These are phyloP conservation scores for Hypoxylon sp. DNA, from an alignment of 2,329 filamentous ascomycete genomes.

Conservation along the genomic window DNA sequence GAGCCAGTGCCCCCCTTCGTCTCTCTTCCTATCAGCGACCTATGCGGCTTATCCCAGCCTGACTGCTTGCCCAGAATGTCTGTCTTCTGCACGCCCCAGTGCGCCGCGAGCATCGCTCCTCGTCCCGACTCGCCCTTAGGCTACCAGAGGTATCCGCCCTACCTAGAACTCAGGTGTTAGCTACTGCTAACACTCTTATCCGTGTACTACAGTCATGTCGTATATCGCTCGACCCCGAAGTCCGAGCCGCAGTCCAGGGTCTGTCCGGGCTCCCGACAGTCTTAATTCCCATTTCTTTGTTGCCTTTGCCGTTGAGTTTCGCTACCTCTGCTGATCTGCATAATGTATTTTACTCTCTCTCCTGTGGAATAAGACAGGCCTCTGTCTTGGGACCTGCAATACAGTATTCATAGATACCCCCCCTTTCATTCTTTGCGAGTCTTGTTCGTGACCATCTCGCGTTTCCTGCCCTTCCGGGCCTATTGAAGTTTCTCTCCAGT, in stretches of 20 bases:
- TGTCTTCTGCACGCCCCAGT: not conserved
- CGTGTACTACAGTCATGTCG: slow-evolving; percentile 16
- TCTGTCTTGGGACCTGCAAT: slow-evolving; percentile 6
- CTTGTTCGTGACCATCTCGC: not conserved
- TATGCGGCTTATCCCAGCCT: not conserved
- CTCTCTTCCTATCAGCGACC: no score
- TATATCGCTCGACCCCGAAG: slow-evolving; percentile 20
- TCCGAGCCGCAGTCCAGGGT: slow-evolving; percentile 20
- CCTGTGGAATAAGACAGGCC: not conserved
- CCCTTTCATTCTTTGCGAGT: not conserved
- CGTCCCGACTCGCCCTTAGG: not conserved
- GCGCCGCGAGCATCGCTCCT: no score
- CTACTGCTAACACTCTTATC: not conserved
- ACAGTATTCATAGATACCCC: slow-evolving; percentile 7
- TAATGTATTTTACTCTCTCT: slow-evolving; percentile 11
- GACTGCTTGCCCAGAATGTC: no score
- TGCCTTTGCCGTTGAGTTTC: not conserved
- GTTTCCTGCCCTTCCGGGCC: not conserved
- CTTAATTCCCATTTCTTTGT: slow-evolving; percentile 13
- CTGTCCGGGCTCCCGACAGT: slow-evolving; percentile 21
- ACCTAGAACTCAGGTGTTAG: no score
- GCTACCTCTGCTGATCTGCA: not conserved
- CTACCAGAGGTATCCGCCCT: no score
- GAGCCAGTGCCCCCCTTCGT: no score
- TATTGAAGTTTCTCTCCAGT: not conserved